Evolutionary conservation across 257 asterid genomes (phyloP).

Genomic region (Solanum lycopersicoides): DNA sequence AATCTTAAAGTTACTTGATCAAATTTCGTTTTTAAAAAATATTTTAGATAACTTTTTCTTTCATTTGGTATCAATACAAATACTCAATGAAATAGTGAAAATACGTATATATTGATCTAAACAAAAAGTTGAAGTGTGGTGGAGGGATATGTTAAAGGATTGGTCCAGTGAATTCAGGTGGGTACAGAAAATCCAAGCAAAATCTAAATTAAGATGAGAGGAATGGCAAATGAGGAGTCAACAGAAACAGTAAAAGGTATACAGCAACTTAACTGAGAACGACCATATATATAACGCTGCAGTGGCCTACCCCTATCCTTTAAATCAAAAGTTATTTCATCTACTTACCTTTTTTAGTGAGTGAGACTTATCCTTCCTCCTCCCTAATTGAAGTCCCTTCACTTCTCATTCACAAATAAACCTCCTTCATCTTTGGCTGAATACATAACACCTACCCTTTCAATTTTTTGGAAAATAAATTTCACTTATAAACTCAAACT

Average conservation of each 20-base stretch:
- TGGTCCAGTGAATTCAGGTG: conserved; percentile 17
- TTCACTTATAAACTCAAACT: not conserved
- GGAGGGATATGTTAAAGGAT: not conserved
- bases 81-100: not conserved
- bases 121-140: no score
- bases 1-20: not conserved
- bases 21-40: not conserved
- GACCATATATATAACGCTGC: conserved; percentile 16
- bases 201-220: conserved; percentile 16
- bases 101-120: not conserved
- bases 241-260: conserved; percentile 11
- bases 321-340: conserved; percentile 9
- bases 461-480: not conserved
- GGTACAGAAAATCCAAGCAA: conserved; percentile 23
- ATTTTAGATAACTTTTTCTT: no score
- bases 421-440: not conserved
- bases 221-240: conserved; percentile 2
- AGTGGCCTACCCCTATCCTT: conserved; percentile 15
- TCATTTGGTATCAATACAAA: no score
- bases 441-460: not conserved
- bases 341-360: conserved; percentile 19
- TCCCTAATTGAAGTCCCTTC: conserved; percentile 10
- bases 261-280: conserved; percentile 20
- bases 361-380: not conserved
- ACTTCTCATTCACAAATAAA: not conserved